Percentiles rank a stretch among this genome's conserved stretches.
Conservation (phyloP, 331 rosid species). For the Malus hybrid region DNA sequence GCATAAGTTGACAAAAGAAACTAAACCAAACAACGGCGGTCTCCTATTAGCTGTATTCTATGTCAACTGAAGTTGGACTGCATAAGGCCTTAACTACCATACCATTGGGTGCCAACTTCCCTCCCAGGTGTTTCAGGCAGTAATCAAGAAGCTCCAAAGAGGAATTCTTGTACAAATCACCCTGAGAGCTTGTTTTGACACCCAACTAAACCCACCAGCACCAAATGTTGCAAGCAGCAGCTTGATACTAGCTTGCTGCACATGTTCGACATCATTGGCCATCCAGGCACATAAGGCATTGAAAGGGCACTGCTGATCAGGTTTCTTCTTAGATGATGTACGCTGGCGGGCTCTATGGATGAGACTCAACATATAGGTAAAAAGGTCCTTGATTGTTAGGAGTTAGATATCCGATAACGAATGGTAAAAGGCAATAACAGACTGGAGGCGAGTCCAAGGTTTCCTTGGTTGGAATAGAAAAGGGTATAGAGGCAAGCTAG, state of each 20-base stretch:
- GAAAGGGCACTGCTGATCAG: conserved; percentile 6
- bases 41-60: conserved; percentile 49
- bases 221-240: conserved; percentile 38
- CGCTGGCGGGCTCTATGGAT: conserved; percentile 1
- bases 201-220: conserved; percentile 29
- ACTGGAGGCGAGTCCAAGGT: conserved; percentile 34
- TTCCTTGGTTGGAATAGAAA: conserved; percentile 40
- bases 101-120: conserved; percentile 38
- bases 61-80: conserved; percentile 34
- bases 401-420: conserved; percentile 41
- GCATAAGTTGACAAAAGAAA: not conserved
- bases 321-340: conserved; percentile 4
- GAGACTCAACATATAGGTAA: conserved; percentile 37
- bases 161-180: conserved; percentile 37
- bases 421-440: conserved; percentile 51
- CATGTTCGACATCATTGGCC: conserved; percentile 42
- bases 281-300: conserved; percentile 43
- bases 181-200: conserved; percentile 47
- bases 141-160: conserved; percentile 60
- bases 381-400: conserved; percentile 48
- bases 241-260: conserved; percentile 48
- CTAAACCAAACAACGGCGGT: not conserved
- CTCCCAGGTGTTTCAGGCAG: conserved; percentile 49
- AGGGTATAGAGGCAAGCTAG: conserved; percentile 38
- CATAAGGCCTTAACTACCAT: conserved; percentile 38